A percentile compares a stretch with the other conserved stretches of the same genome.
phyloP scores from a whole-genome alignment of 768 basidiomycete genomes.

The Phylloporus rhodoxanthus region DNA sequence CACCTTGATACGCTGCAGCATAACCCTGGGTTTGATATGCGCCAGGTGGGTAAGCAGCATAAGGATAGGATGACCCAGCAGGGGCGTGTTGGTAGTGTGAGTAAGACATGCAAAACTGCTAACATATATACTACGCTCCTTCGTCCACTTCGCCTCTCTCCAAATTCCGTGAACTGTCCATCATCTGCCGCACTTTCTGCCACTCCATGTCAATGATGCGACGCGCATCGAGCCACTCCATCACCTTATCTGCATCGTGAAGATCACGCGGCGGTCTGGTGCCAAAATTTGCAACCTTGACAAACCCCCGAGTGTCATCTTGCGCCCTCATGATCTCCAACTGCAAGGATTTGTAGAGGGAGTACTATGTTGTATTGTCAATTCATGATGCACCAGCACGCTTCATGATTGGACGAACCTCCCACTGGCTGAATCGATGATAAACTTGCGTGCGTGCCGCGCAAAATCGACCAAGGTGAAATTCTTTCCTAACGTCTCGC shows the following conservation, averaged over 20 bases:
- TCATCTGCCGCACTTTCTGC: slow-evolving; percentile 64
- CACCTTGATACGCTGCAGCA: slow-evolving; percentile 37
- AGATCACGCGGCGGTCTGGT: slow-evolving; percentile 60
- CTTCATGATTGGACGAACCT: slow-evolving; percentile 43
- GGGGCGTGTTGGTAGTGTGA: slow-evolving; percentile 34
- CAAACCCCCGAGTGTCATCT: slow-evolving; percentile 41
- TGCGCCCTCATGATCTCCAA: slow-evolving; percentile 55
- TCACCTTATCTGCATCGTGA: slow-evolving; percentile 68
- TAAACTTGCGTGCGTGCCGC: slow-evolving; percentile 61
- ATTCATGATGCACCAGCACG: background rate
- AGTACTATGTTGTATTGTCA: slow-evolving; percentile 41
- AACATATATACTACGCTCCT: background rate
- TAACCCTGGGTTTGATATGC: slow-evolving; percentile 48
- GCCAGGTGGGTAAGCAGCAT: slow-evolving; percentile 51
- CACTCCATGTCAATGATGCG: slow-evolving; percentile 63
- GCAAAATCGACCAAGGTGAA: slow-evolving; percentile 76
- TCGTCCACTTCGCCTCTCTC: slow-evolving; percentile 46
- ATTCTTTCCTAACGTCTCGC: slow-evolving; percentile 31
- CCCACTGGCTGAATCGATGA: slow-evolving; percentile 78
- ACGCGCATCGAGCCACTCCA: slow-evolving; percentile 75
- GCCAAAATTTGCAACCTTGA: slow-evolving; percentile 52
- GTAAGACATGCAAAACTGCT: slow-evolving; percentile 25
- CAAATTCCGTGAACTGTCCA: slow-evolving; percentile 65
- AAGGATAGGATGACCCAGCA: slow-evolving; percentile 57
- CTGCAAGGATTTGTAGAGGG: slow-evolving; percentile 54